Conservation (phyloP, 495 filamentous ascomycete genomes). For the Tricharina praecox region DNA sequence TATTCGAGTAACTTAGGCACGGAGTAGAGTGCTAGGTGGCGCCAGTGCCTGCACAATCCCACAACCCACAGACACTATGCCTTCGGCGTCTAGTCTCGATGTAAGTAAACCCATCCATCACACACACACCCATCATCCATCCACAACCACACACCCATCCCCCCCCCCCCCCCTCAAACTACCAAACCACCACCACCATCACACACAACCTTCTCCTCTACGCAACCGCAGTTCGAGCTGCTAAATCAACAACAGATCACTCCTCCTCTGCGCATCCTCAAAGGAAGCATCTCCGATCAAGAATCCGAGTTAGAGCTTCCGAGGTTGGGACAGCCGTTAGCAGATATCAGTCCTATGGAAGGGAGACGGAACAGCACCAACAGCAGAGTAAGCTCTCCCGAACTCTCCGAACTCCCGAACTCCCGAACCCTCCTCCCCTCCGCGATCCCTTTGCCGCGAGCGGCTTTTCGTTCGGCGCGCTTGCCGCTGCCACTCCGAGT, state of each 20-base stretch:
- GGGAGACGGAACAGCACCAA: conserved; percentile 54
- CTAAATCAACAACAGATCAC: conserved; percentile 32
- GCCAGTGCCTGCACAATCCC: neutral
- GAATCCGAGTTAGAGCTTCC: conserved; percentile 29
- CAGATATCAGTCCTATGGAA: conserved; percentile 42
- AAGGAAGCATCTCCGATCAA: conserved; percentile 29
- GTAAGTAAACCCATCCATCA: neutral
- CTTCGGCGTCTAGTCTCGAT: conserved; percentile 4
- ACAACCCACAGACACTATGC: conserved; percentile 5
- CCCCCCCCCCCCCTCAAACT: neutral
- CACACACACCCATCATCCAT: neutral
- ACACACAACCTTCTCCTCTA: neutral
- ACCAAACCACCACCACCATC: neutral
- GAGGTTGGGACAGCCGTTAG: conserved; percentile 35
- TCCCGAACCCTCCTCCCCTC: too few species aligned
- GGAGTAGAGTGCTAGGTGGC: neutral
- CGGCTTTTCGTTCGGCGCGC: too few species aligned
- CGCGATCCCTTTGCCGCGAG: too few species aligned
- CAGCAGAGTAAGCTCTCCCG: conserved; percentile 40
- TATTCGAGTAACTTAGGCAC: too few species aligned
- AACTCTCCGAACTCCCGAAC: neutral
- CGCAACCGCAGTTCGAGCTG: neutral
- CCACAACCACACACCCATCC: neutral
- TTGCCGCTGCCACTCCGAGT: neutral
- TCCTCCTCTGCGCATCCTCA: conserved; percentile 43